Conservation (phyloP, 441 rosid genomes). For the Populus hybrid region DNA sequence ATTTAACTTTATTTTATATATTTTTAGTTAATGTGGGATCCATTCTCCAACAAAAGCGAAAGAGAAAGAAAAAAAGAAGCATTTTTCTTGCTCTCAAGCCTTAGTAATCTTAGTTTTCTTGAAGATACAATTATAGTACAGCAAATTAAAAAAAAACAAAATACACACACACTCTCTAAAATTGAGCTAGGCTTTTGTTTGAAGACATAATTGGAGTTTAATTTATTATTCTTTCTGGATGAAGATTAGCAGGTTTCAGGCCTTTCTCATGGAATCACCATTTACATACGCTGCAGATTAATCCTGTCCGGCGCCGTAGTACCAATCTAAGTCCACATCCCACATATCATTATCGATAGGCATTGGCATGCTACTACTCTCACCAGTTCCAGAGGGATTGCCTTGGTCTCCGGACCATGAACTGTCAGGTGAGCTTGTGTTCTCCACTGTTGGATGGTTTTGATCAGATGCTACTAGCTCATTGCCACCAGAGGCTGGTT, state of each 20-base stretch:
- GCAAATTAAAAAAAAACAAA: not conserved
- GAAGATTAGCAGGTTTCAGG: not conserved
- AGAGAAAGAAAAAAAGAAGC: no score
- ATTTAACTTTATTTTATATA: no score
- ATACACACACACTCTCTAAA: not conserved
- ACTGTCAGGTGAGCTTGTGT: conserved; percentile 20
- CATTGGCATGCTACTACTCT: conserved; percentile 8
- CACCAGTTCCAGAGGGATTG: conserved; percentile 18
- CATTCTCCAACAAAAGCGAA: no score
- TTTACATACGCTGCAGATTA: not conserved
- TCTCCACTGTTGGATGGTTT: conserved; percentile 6
- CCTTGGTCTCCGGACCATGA: conserved; percentile 27
- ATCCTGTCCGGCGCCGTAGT: not conserved
- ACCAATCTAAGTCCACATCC: not conserved
- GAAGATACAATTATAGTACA: not conserved
- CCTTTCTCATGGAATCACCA: not conserved
- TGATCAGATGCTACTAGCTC: not conserved
- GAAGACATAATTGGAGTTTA: not conserved
- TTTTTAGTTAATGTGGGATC: no score
- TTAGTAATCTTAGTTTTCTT: no score
- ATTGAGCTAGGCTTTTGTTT: not conserved
- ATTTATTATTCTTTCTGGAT: not conserved
- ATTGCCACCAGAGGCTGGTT: not conserved
- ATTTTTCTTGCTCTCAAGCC: no score
- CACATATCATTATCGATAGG: not conserved